phyloP scores from a whole-genome alignment of 352 stramenopile genomes.

The Peronospora tabacina region DNA sequence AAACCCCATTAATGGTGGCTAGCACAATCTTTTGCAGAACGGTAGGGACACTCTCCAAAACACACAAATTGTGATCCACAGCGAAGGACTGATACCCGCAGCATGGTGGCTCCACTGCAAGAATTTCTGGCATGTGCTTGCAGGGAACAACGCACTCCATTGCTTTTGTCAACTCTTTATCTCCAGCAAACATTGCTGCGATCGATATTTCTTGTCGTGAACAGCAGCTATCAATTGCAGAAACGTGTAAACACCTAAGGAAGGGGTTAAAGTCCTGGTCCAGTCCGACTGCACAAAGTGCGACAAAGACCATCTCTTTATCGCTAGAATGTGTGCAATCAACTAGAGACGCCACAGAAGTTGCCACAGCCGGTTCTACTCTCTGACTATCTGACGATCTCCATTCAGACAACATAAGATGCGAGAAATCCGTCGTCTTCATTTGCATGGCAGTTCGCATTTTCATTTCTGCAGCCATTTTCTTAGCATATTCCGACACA shows the following conservation, averaged over 20 bases:
- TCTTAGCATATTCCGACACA: constrained; percentile 37
- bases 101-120: constrained; percentile 41
- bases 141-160: constrained; percentile 32
- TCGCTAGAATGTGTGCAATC: background rate
- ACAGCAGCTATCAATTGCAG: constrained; percentile 17
- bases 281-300: constrained; percentile 49
- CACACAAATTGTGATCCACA: constrained; percentile 36
- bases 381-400: constrained; percentile 4
- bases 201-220: constrained; percentile 12
- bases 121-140: constrained; percentile 40
- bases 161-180: constrained; percentile 35
- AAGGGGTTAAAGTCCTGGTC: constrained; percentile 64
- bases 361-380: background rate
- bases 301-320: constrained; percentile 27
- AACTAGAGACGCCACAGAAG: background rate
- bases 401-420: constrained; percentile 57
- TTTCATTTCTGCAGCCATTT: constrained; percentile 45
- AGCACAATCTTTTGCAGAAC: constrained; percentile 60
- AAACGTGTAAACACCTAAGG: constrained; percentile 50
- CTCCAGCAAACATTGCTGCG: constrained; percentile 15
- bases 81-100: constrained; percentile 35
- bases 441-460: constrained; percentile 44
- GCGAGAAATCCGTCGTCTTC: constrained; percentile 49
- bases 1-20: constrained; percentile 45
- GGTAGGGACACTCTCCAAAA: constrained; percentile 50